Conservation (phyloP, 495 filamentous ascomycete species). For the Extremus antarcticus region DNA sequence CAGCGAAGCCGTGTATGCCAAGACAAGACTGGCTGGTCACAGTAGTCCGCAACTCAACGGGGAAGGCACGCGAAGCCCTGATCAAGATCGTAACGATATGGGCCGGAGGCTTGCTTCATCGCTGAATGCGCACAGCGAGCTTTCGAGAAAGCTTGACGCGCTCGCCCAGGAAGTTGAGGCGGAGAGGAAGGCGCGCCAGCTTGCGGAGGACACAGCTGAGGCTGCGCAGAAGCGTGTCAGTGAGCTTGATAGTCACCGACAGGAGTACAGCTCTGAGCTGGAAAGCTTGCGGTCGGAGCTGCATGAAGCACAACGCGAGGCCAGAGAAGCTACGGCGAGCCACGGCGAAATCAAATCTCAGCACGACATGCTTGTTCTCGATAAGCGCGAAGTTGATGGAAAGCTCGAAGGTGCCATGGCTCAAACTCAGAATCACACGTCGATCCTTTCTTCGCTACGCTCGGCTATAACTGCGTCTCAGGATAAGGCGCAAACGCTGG, state of each 20-base stretch:
- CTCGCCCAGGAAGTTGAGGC: constrained; percentile 60
- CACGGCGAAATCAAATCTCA: constrained; percentile 64
- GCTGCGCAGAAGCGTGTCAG: constrained; percentile 71
- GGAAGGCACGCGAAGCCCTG: constrained; percentile 45
- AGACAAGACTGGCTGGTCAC: constrained; percentile 80
- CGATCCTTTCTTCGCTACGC: constrained; percentile 61
- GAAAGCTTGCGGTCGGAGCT: constrained; percentile 78
- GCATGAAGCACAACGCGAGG: constrained; percentile 59
- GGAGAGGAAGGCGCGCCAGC: constrained; percentile 65
- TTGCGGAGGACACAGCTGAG: constrained; percentile 80
- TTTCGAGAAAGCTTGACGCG: constrained; percentile 57
- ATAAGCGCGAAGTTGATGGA: constrained; percentile 69
- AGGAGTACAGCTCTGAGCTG: constrained; percentile 67
- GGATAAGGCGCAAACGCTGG: constrained; percentile 61
- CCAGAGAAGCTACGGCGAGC: constrained; percentile 65
- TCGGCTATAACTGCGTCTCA: constrained; percentile 69
- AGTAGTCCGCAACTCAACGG: constrained; percentile 64
- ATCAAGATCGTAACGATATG: constrained; percentile 64
- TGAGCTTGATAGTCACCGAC: constrained; percentile 71
- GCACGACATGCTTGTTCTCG: constrained; percentile 61
- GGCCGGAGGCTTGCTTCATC: constrained; percentile 70
- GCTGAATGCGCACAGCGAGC: constrained; percentile 63
- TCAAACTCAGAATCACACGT: constrained; percentile 58
- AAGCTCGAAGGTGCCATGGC: constrained; percentile 56
- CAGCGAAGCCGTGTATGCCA: constrained; percentile 85